phyloP scores from a whole-genome alignment of 768 basidiomycete species.

The Mycena latifolia region DNA sequence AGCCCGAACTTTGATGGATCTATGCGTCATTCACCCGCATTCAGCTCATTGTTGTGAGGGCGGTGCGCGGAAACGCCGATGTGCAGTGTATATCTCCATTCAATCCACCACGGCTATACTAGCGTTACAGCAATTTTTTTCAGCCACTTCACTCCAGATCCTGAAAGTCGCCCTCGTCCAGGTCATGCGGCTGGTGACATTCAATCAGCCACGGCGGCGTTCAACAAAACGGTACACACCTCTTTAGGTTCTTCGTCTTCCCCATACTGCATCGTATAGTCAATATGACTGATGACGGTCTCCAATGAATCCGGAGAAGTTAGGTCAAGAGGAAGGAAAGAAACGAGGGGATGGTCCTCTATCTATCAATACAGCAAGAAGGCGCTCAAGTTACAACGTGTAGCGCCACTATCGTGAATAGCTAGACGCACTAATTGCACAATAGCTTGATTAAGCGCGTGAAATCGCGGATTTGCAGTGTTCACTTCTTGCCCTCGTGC shows the following conservation, averaged over 20 bases:
- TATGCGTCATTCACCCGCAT: slow-evolving; percentile 29
- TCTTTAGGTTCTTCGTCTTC: slow-evolving; percentile 98
- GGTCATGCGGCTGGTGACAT: slow-evolving; percentile 81
- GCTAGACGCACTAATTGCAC: slow-evolving; percentile 83
- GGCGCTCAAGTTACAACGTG: slow-evolving; percentile 1
- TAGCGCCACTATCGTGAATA: slow-evolving; percentile 28
- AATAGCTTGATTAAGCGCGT: slow-evolving; percentile 94
- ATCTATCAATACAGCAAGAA: slow-evolving; percentile 67
- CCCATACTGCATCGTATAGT: slow-evolving; percentile 98
- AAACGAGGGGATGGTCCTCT: slow-evolving; percentile 97
- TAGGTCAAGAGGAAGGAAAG: slow-evolving; percentile 95
- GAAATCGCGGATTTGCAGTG: slow-evolving; percentile 82
- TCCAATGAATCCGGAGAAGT: slow-evolving; percentile 91
- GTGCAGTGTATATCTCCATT: slow-evolving; percentile 15
- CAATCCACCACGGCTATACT: not conserved
- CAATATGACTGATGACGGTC: slow-evolving; percentile 93
- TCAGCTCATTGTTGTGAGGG: not conserved
- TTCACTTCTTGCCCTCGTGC: slow-evolving; percentile 70
- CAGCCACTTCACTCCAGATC: slow-evolving; percentile 67
- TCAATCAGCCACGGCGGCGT: slow-evolving; percentile 20
- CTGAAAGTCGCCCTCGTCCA: slow-evolving; percentile 93
- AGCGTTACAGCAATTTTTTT: not conserved
- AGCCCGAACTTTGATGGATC: not conserved
- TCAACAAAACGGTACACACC: slow-evolving; percentile 55
- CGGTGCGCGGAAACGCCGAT: no score